Evolutionary conservation across 176 grass and related monocot species (phyloP), one percentile per base, ranked within the genome.

Genomic region (Hordeum marinum): DNA sequence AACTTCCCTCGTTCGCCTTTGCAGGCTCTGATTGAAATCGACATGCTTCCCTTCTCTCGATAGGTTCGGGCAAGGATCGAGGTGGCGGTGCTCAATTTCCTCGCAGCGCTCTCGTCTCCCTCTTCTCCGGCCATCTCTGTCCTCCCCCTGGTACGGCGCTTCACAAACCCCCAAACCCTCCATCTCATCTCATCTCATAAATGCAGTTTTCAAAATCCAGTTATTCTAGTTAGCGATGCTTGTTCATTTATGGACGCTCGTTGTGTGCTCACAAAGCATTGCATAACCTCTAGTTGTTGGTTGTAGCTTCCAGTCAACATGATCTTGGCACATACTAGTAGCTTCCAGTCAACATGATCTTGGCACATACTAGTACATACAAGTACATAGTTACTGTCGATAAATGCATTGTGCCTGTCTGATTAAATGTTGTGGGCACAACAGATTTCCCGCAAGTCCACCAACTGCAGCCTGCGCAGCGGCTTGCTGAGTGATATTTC

Each of bases 21-120:
- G 9, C 71, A n/a, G n/a, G n/a, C 18, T 86, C 23, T 71, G 76
- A 43, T 8, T n/a, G 18, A 54, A 54, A 21, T 43, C 21, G 43
- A 8, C 39, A 64, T 39, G 24, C 5, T 40, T 27, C 72, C 63
- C 8, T 12, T 12, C 7, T 43, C 31, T 57, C 23, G 45, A 17
- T 43, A 98, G 96, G 93, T 85, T 2, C 83, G 87, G 15, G 91
- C 89, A 68, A 95, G 96, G 90, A 98, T 98, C 68, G 91, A 98
- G 81, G 85, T 98, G 52, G 93, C 89, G 27, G 89, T 95, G 83
- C 87, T 98, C 80, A 95, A 94, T 54, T 94, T 95, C 86, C 91
- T 98, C 61, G 78, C 80, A 34, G 82, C 69, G 48, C 87, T 98
- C 45, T 75, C 87, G 20, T 88, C 89, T 63, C 80, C 91, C 3